Evolutionary conservation across 768 basidiomycete species (phyloP).

Genomic region (Kwoniella newhampshirensis): DNA sequence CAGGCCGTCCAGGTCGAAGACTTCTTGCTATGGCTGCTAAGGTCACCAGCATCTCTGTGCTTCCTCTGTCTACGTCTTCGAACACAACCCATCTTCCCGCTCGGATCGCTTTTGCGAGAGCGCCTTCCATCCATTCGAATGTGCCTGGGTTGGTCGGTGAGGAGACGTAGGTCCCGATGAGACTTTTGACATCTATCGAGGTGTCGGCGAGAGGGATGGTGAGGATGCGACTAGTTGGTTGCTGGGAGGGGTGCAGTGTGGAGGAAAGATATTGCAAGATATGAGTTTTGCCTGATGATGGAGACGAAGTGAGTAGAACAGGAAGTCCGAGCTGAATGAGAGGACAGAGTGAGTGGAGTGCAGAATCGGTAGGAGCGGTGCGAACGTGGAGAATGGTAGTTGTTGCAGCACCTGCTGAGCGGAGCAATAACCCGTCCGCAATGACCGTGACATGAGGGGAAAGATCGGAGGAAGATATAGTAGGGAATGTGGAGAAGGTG

Average conservation of each 20-base stretch:
- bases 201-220: slow-evolving; percentile 91
- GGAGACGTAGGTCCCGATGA: slow-evolving; percentile 90
- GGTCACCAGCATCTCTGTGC: slow-evolving; percentile 81
- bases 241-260: slow-evolving; percentile 60
- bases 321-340: slow-evolving; percentile 70
- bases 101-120: slow-evolving; percentile 81
- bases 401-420: slow-evolving; percentile 23
- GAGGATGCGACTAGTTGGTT: slow-evolving; percentile 67
- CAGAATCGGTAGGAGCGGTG: slow-evolving; percentile 63
- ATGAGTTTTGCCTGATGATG: slow-evolving; percentile 85
- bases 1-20: slow-evolving; percentile 66
- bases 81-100: slow-evolving; percentile 91
- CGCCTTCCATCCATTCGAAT: slow-evolving; percentile 96
- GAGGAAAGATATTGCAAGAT: slow-evolving; percentile 74
- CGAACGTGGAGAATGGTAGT: slow-evolving; percentile 56
- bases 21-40: slow-evolving; percentile 77
- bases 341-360: slow-evolving; percentile 66
- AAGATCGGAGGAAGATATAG: slow-evolving; percentile 58
- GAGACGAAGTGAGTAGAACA: slow-evolving; percentile 75
- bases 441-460: slow-evolving; percentile 43
- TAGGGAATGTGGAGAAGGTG: slow-evolving; percentile 55
- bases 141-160: slow-evolving; percentile 77
- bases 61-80: slow-evolving; percentile 87
- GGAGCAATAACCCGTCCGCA: slow-evolving; percentile 55
- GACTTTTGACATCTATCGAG: slow-evolving; percentile 86